Base-by-base conservation (phyloP, 1,284 basidiomycete species). In the Cryptococcus sp. region DNA sequence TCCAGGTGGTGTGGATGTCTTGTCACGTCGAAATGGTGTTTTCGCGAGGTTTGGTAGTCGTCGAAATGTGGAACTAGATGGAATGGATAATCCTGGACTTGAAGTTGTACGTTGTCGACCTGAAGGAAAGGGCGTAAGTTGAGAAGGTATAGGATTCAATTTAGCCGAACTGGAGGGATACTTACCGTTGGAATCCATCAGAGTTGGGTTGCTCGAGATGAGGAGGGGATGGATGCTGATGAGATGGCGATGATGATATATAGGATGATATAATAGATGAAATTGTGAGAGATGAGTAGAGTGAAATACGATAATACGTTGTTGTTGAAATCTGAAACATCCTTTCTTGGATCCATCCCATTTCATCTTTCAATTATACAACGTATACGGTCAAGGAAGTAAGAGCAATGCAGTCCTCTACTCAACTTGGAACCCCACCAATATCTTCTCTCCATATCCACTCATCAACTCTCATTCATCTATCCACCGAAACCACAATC, bases 11-110 rank as follows among this genome's bases (percentile, higher is more conserved):
- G 38, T 41, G 38, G 38, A 10, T 10, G 51, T 47, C 51, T 70
- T 70, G 47, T 72, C 68, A 10, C 64, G 59, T 13, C 63, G 58
- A 50, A 72, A 72, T 5, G 70, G 66, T 36, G 64, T 67, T 50
- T 63, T 56, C 6, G 62, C 61, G 23, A 69, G 58, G 31, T 58
- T 61, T 3, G 68, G 70, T 10, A 72, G 58, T 32, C 67, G 58
- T 36, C 68, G 61, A 35, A 71, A 68, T 3, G 68, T 69, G 4
- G 64, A 65, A 4, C 68, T 67, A 45, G 60, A 53, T 2, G 70
- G 63, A 15, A 68, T 47, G 23, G 59, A 37, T 11, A 13, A 13
- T 8, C 23, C 23, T 8, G 10, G 44, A 46, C 44, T 58, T n/a
- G 61, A 52, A 14, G 30, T 23, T 15, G 3, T 47, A 49, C 61